phyloP scores from a whole-genome alignment of 176 grass and related monocot species.

The Paspalum vaginatum region DNA sequence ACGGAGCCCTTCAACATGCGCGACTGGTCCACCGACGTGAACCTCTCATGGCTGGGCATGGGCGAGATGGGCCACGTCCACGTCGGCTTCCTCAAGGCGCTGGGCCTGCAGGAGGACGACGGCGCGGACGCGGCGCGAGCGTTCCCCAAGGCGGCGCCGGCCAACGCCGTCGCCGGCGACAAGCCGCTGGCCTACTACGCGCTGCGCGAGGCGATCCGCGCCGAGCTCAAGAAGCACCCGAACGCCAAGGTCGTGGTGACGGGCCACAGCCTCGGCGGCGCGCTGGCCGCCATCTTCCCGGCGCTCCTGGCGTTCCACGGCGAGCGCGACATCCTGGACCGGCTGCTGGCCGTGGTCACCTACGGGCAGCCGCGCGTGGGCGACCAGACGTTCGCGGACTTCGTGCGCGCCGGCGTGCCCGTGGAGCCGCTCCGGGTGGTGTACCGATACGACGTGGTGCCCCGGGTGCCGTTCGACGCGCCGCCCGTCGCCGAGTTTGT shows the following conservation, averaged over 20 bases:
- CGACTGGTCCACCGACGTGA: slow-evolving; percentile 89
- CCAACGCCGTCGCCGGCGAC: neutral
- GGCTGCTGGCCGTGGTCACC: slow-evolving; percentile 44
- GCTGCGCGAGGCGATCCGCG: slow-evolving; percentile 47
- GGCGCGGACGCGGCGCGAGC: slow-evolving; percentile 38
- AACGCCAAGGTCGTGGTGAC: slow-evolving; percentile 61
- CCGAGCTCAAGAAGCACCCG: slow-evolving; percentile 50
- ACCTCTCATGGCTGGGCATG: slow-evolving; percentile 72
- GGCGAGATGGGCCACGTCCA: slow-evolving; percentile 78
- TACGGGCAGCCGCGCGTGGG: slow-evolving; percentile 86
- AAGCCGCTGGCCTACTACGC: slow-evolving; percentile 72
- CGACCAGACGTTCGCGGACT: slow-evolving; percentile 44
- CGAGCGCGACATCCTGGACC: slow-evolving; percentile 45
- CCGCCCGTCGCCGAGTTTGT: slow-evolving; percentile 37
- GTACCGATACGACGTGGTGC: slow-evolving; percentile 83
- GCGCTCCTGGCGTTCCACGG: slow-evolving; percentile 58
- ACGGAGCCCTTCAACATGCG: slow-evolving; percentile 83
- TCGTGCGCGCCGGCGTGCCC: slow-evolving; percentile 4
- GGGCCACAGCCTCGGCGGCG: slow-evolving; percentile 88
- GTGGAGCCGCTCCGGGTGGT: slow-evolving; percentile 43
- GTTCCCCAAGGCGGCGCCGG: slow-evolving; percentile 35
- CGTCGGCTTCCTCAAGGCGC: slow-evolving; percentile 85
- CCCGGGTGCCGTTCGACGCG: slow-evolving; percentile 66
- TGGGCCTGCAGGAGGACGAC: slow-evolving; percentile 68
- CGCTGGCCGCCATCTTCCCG: slow-evolving; percentile 73